Percentiles rank a stretch among this genome's conserved stretches.
Conservation (phyloP, 805 yeast species). For the Yamadazyma sp. region DNA sequence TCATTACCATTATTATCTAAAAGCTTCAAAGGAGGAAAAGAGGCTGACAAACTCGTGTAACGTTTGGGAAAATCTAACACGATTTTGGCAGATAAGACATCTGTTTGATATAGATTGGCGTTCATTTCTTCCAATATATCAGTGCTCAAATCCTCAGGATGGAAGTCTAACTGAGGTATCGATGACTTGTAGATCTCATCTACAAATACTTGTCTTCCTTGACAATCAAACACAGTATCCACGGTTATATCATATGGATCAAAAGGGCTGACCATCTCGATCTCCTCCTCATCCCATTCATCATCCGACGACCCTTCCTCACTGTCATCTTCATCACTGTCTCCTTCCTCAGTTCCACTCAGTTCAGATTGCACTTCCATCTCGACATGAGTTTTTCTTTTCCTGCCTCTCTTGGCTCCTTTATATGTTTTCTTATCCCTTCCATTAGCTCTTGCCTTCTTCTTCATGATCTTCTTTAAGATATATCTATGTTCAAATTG, state of each 20-base stretch:
- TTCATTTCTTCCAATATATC: conserved; percentile 15
- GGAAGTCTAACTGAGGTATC: conserved; percentile 23
- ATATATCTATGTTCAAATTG: conserved; percentile 18
- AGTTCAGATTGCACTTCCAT: background rate
- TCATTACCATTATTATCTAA: conserved; percentile 14
- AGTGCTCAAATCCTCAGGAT: conserved; percentile 7
- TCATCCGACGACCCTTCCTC: conserved; percentile 13
- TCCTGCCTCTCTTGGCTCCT: conserved; percentile 6
- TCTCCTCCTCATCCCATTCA: conserved; percentile 24
- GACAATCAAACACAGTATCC: conserved; percentile 29
- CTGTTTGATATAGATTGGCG: conserved; percentile 24
- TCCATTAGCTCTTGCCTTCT: conserved; percentile 8
- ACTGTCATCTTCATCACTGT: background rate
- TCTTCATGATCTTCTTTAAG: conserved; percentile 14
- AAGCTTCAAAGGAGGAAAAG: conserved; percentile 36
- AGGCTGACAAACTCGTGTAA: conserved; percentile 33
- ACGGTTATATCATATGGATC: conserved; percentile 37
- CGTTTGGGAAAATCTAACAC: conserved; percentile 27
- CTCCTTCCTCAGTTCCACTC: conserved; percentile 1
- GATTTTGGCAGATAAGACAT: conserved; percentile 31
- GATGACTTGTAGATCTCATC: conserved; percentile 26
- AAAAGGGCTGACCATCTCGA: conserved; percentile 35
- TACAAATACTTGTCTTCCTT: conserved; percentile 32
- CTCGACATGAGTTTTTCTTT: background rate
- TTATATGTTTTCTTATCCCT: conserved; percentile 7